Evolutionary conservation across 805 yeast genomes (phyloP).

Genomic region (Ogataea ramenticola): DNA sequence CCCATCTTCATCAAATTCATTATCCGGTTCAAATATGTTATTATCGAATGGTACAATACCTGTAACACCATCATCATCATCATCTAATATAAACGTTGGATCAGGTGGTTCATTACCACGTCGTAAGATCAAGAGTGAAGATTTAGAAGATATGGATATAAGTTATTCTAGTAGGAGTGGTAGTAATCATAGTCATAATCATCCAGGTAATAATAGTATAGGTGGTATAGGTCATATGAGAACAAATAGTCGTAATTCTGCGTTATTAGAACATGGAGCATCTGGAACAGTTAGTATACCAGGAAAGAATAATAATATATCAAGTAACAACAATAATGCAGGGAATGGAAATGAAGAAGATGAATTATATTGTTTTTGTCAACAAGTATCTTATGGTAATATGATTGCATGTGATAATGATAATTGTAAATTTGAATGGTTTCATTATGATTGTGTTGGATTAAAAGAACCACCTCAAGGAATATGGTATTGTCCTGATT

Average conservation of each 20-base stretch:
- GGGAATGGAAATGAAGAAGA: slow-evolving; percentile 47
- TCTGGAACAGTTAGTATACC: slow-evolving; percentile 21
- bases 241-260: not conserved
- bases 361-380: slow-evolving; percentile 82
- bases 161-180: slow-evolving; percentile 7
- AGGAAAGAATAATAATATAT: slow-evolving; percentile 1
- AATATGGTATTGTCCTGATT: slow-evolving; percentile 94
- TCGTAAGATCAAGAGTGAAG: slow-evolving; percentile 13
- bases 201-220: too few species aligned
- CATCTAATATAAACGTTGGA: too few species aligned
- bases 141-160: slow-evolving; percentile 13
- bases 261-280: slow-evolving; percentile 16
- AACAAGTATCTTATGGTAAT: slow-evolving; percentile 77
- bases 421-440: slow-evolving; percentile 56
- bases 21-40: too few species aligned
- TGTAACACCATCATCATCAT: too few species aligned
- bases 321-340: too few species aligned
- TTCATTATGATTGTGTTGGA: slow-evolving; percentile 77
- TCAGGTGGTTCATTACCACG: not conserved
- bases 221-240: not conserved
- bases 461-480: slow-evolving; percentile 91
- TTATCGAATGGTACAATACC: too few species aligned
- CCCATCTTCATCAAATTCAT: slow-evolving; percentile 7
- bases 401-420: slow-evolving; percentile 61
- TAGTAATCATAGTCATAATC: too few species aligned